These are phyloP conservation scores for Globisporangium splendens DNA, from an alignment of 352 stramenopile genomes.

Conservation along the genomic window DNA sequence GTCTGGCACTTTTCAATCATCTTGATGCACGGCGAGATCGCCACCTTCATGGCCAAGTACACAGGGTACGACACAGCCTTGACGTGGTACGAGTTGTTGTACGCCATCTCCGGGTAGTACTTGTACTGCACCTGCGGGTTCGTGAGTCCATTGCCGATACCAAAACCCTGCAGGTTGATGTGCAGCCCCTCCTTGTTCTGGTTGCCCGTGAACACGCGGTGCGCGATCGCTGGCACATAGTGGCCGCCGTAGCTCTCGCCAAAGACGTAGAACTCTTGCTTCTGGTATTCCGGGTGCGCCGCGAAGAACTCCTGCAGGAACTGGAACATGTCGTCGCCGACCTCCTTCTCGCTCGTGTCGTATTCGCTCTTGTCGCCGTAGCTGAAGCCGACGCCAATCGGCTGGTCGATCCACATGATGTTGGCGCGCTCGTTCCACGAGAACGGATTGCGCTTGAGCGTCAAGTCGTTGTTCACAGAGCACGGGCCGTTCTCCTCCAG, in stretches of 20 bases:
- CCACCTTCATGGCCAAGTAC: constrained; percentile 68
- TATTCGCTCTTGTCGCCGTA: constrained; percentile 87
- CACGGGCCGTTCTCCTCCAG: constrained; percentile 96
- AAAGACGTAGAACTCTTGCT: constrained; percentile 91
- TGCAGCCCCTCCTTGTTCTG: constrained; percentile 46
- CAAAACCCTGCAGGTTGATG: constrained; percentile 92
- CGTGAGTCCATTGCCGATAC: constrained; percentile 96
- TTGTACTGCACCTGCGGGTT: constrained; percentile 90
- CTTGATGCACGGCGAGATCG: constrained; percentile 48
- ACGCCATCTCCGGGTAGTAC: constrained; percentile 85
- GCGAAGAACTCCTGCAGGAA: constrained; percentile 95
- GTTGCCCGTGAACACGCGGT: constrained; percentile 78
- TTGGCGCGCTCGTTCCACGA: constrained; percentile 94
- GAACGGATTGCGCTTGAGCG: constrained; percentile 85
- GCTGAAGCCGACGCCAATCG: constrained; percentile 92
- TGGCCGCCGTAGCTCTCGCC: constrained; percentile 93
- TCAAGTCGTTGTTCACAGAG: constrained; percentile 88
- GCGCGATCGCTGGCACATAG: constrained; percentile 87
- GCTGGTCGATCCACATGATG: constrained; percentile 97
- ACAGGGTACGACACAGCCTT: constrained; percentile 57
- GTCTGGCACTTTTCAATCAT: constrained; percentile 89
- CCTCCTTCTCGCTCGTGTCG: constrained; percentile 90
- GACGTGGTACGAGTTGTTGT: constrained; percentile 88
- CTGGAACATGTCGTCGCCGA: constrained; percentile 94
- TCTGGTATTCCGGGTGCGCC: constrained; percentile 87